A percentile compares a stretch with the other conserved stretches of the same genome.
These are phyloP conservation scores for Cystoisospora suis DNA, from an alignment of 169 alveolate genomes.

Conservation along the genomic window DNA sequence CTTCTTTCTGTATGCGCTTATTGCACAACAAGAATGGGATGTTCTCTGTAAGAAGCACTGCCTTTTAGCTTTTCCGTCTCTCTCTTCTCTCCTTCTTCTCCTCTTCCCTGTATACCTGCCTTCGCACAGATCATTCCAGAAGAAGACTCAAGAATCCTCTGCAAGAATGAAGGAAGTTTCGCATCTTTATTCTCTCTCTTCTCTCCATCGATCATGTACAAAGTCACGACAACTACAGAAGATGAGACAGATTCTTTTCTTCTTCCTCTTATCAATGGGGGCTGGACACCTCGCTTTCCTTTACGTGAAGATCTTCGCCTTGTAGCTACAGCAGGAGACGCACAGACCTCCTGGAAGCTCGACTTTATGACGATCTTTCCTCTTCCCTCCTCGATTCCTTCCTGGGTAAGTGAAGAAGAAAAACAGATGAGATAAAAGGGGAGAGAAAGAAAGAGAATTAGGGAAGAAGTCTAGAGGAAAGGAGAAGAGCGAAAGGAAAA, in stretches of 20 bases:
- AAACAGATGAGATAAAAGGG: background rate
- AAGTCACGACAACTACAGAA: background rate
- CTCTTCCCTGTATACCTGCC: background rate
- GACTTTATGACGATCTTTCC: background rate
- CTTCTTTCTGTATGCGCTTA: background rate
- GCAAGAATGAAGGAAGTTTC: background rate
- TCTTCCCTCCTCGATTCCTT: background rate
- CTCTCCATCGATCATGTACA: background rate
- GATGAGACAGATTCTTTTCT: background rate
- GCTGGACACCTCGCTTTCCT: slow-evolving; percentile 23
- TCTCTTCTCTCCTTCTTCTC: background rate
- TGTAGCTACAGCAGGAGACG: background rate
- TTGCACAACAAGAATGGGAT: too few species aligned
- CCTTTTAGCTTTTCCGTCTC: background rate
- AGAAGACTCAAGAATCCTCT: background rate
- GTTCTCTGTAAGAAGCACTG: background rate
- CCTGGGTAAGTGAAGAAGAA: background rate
- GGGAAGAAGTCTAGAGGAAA: too few species aligned
- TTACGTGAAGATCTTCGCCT: background rate
- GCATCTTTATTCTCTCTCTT: background rate
- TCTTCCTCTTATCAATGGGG: background rate
- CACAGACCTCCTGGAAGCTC: background rate
- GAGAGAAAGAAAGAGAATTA: too few species aligned
- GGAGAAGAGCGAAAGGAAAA: too few species aligned
- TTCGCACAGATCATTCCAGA: background rate